Percentiles rank a stretch among this genome's conserved stretches.
Evolutionary conservation across 208 protist species (phyloP).

Genomic region (Phytomonas serpens): DNA sequence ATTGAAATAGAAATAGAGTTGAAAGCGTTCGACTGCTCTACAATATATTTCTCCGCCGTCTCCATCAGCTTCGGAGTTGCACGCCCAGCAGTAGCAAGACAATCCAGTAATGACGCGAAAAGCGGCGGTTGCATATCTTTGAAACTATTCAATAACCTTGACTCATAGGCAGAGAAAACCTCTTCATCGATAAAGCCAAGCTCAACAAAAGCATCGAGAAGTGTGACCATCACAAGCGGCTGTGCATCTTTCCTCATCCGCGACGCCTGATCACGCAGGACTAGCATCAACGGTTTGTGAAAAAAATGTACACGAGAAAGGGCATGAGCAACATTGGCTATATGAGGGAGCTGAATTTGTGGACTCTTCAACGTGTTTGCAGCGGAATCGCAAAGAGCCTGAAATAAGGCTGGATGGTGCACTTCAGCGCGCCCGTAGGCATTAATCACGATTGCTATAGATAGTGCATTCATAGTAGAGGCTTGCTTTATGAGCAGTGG

Average conservation of each 20-base stretch:
- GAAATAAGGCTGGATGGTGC: slow-evolving; percentile 65
- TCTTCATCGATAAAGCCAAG: slow-evolving; percentile 66
- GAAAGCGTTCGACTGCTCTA: slow-evolving; percentile 50
- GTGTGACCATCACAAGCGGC: slow-evolving; percentile 55
- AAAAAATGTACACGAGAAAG: slow-evolving; percentile 64
- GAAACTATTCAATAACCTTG: slow-evolving; percentile 45
- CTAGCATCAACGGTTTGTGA: slow-evolving; percentile 58
- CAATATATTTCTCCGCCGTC: slow-evolving; percentile 43
- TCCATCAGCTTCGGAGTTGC: slow-evolving; percentile 35
- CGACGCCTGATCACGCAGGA: slow-evolving; percentile 68
- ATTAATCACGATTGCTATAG: slow-evolving; percentile 79
- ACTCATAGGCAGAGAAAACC: slow-evolving; percentile 64
- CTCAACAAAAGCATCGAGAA: slow-evolving; percentile 78
- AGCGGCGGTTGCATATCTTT: slow-evolving; percentile 52
- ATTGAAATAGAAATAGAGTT: slow-evolving; percentile 73
- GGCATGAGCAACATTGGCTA: slow-evolving; percentile 79
- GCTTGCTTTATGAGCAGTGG: slow-evolving; percentile 34
- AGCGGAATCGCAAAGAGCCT: slow-evolving; percentile 54
- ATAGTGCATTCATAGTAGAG: slow-evolving; percentile 45
- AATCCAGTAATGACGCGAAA: slow-evolving; percentile 55
- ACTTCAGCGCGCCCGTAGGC: slow-evolving; percentile 83
- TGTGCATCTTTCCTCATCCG: slow-evolving; percentile 30
- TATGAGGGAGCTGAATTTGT: slow-evolving; percentile 62
- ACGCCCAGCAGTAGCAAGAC: slow-evolving; percentile 45
- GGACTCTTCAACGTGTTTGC: slow-evolving; percentile 51